Evolutionary conservation across 164 flowering plant species (phyloP).

Genomic region (Malania oleifera): DNA sequence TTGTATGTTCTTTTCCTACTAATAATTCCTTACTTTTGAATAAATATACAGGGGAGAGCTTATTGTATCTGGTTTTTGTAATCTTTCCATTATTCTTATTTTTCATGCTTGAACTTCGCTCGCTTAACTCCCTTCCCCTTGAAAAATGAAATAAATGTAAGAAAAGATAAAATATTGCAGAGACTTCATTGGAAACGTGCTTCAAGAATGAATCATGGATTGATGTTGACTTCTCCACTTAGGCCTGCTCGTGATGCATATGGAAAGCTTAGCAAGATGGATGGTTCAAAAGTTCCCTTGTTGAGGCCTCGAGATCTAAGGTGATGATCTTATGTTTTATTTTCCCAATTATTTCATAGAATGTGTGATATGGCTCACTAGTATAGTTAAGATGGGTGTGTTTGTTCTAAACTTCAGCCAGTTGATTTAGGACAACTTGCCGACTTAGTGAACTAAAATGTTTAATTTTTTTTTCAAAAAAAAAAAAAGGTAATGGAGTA

Average conservation of each 20-base stretch:
- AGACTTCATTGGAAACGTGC: conserved; percentile 80
- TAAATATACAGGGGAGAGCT: too few species aligned
- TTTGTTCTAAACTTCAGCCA: too few species aligned
- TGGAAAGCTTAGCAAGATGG: conserved; percentile 20
- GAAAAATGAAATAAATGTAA: not conserved
- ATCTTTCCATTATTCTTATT: not conserved
- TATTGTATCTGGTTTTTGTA: too few species aligned
- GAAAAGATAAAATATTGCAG: conserved; percentile 27
- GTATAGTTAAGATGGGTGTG: too few species aligned
- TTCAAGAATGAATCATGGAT: conserved; percentile 56
- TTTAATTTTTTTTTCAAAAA: too few species aligned
- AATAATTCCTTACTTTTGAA: too few species aligned
- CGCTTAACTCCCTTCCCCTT: not conserved
- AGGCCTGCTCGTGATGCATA: conserved; percentile 35
- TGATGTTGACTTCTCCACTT: conserved; percentile 70
- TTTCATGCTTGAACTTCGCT: not conserved
- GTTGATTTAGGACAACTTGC: too few species aligned
- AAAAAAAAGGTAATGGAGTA: too few species aligned
- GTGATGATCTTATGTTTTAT: conserved; percentile 19
- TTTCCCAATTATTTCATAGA: too few species aligned
- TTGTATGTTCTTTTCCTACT: conserved; percentile 38
- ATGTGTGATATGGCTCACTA: too few species aligned
- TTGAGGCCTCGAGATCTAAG: conserved; percentile 64
- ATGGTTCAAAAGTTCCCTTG: conserved; percentile 35
- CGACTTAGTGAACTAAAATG: too few species aligned